Conservation (phyloP, 129 eudicot species). For the Artemisia annua region DNA sequence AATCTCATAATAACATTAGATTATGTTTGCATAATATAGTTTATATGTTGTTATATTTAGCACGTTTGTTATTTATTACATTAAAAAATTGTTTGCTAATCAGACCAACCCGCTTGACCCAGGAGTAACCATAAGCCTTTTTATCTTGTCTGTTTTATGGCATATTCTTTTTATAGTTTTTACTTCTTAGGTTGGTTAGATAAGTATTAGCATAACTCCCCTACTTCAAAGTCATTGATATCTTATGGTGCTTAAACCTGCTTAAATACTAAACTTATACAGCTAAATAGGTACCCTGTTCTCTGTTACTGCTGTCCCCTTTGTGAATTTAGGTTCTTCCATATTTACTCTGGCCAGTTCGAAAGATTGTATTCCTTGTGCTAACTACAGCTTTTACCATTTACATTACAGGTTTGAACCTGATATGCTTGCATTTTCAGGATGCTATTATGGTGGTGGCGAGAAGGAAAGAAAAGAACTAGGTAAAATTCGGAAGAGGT, state of each 20-base stretch:
- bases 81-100: too few relatives aligned
- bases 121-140: neutral
- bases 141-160: neutral
- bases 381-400: slow-evolving; percentile 24
- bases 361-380: slow-evolving; percentile 28
- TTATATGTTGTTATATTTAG: too few relatives aligned
- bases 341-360: slow-evolving; percentile 6
- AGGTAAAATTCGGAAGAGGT: slow-evolving; percentile 74
- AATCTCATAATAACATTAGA: too few relatives aligned
- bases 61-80: too few relatives aligned
- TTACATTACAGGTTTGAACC: slow-evolving; percentile 77
- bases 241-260: slow-evolving; percentile 19
- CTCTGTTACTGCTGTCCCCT: too few relatives aligned
- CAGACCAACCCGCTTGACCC: too few relatives aligned
- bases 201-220: slow-evolving; percentile 5
- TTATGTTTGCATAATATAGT: too few relatives aligned
- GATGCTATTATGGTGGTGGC: slow-evolving; percentile 94
- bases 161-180: neutral
- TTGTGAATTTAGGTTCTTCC: neutral
- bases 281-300: neutral
- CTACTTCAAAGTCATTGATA: slow-evolving; percentile 1
- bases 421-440: slow-evolving; percentile 98
- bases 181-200: slow-evolving; percentile 1
- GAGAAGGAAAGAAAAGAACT: slow-evolving; percentile 81
- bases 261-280: neutral